These are phyloP conservation scores for Thalassiosira hispida DNA, from an alignment of 352 stramenopile genomes.

Conservation along the genomic window DNA sequence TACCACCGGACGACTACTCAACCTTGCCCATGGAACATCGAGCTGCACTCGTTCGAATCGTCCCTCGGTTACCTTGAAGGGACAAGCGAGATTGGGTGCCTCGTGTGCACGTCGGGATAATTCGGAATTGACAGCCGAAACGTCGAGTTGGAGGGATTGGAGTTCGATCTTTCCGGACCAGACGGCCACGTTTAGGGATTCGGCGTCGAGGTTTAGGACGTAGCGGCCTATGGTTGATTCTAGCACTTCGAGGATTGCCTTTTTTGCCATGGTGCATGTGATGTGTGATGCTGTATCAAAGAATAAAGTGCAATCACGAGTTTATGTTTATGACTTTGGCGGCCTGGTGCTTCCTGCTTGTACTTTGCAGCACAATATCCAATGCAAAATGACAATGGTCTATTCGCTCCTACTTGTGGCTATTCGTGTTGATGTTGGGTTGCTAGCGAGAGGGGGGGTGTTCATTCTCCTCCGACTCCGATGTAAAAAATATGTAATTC, in stretches of 20 bases:
- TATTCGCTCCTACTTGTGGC: too few relatives aligned
- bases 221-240: conserved; percentile 84
- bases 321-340: not conserved
- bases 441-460: too few relatives aligned
- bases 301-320: not conserved
- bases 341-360: too few relatives aligned
- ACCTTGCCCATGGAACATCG: conserved; percentile 80
- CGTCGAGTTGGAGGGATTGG: conserved; percentile 73
- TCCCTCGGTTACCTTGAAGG: conserved; percentile 69
- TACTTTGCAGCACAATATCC: too few relatives aligned
- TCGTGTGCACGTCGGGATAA: conserved; percentile 65
- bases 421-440: too few relatives aligned
- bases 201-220: conserved; percentile 81
- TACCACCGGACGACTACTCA: conserved; percentile 74
- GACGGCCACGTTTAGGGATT: conserved; percentile 81
- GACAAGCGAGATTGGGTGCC: conserved; percentile 77
- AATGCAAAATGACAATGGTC: too few relatives aligned
- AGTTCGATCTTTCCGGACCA: conserved; percentile 85
- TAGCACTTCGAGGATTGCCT: conserved; percentile 82
- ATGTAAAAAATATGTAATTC: too few relatives aligned
- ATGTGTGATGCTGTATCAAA: not conserved
- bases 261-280: conserved; percentile 76
- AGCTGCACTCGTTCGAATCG: conserved; percentile 78
- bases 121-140: conserved; percentile 77
- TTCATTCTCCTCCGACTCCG: too few relatives aligned